Percentiles rank a stretch among this genome's conserved stretches.
Conservation (phyloP, 495 filamentous ascomycete genomes). For the Thozetella sp. region DNA sequence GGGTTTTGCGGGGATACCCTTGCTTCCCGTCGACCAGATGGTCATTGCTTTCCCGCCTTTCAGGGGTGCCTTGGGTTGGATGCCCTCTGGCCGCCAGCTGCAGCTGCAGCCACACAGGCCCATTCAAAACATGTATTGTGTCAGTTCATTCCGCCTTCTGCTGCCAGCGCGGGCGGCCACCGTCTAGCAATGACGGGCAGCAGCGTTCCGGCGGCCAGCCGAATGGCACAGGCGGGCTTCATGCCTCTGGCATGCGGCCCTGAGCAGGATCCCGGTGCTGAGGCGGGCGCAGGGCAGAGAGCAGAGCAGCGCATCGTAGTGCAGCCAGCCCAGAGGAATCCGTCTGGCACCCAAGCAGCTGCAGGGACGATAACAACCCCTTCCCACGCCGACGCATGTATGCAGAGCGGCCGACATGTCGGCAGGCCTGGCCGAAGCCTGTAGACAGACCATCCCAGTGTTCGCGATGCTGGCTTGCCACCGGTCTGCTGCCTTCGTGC, state of each 20-base stretch:
- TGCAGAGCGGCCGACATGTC: no score
- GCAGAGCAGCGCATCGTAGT: no score
- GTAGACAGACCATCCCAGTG: no score
- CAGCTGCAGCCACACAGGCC: slow-evolving; percentile 26
- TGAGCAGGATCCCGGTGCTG: slow-evolving; percentile 3
- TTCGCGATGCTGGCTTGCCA: no score
- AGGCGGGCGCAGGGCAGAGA: no score
- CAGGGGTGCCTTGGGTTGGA: slow-evolving; percentile 12
- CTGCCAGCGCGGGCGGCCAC: slow-evolving; percentile 6
- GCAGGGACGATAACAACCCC: slow-evolving; percentile 11
- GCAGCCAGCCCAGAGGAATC: no score
- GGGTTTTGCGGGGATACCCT: slow-evolving; percentile 30
- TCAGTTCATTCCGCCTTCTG: slow-evolving; percentile 21
- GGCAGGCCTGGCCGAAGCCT: no score
- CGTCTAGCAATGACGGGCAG: slow-evolving; percentile 8
- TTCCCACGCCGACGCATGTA: no score
- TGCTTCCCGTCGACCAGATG: slow-evolving; percentile 21
- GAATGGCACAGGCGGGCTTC: slow-evolving; percentile 12
- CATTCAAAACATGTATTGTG: slow-evolving; percentile 29
- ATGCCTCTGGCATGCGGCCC: slow-evolving; percentile 5
- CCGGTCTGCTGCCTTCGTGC: no score
- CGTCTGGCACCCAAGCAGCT: no score
- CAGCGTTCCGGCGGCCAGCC: slow-evolving; percentile 8
- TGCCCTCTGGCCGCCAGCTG: slow-evolving; percentile 5
- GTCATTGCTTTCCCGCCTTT: slow-evolving; percentile 13